Evolutionary conservation across 345 rosid species (phyloP).

Genomic region (Eucalyptus microcorys): DNA sequence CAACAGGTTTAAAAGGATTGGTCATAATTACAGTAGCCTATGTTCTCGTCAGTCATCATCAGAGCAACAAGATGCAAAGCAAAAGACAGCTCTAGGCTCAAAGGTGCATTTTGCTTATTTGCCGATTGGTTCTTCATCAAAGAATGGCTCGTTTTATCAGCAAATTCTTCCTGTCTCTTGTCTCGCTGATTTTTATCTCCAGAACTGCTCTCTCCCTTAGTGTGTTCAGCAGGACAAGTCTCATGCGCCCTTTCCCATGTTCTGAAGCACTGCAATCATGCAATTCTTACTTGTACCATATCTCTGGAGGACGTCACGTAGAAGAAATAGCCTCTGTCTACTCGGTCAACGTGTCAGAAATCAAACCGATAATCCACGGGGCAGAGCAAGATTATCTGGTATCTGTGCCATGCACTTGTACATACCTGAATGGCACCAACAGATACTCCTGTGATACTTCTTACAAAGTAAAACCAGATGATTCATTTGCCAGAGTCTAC

Average conservation of each 20-base stretch:
- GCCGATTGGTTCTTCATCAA: not conserved
- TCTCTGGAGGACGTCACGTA: not conserved
- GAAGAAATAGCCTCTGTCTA: constrained; percentile 23
- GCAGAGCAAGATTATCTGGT: constrained; percentile 20
- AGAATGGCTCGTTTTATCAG: not conserved
- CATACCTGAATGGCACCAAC: not conserved
- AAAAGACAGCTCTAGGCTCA: not conserved
- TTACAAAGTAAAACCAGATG: constrained; percentile 7
- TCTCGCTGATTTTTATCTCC: not conserved
- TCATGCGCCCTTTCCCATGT: not conserved
- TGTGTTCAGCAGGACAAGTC: not conserved
- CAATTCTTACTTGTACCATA: constrained; percentile 27
- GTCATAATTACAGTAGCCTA: not conserved
- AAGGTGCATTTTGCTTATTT: not conserved
- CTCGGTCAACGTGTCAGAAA: constrained; percentile 13
- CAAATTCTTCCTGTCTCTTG: not conserved
- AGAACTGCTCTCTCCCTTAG: not conserved
- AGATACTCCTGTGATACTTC: constrained; percentile 30
- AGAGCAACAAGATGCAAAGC: not conserved
- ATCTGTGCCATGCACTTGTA: constrained; percentile 35
- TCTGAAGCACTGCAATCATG: not conserved
- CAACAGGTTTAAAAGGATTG: not conserved
- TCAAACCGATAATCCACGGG: constrained; percentile 1
- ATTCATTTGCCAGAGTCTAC: constrained; percentile 20
- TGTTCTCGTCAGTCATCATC: not conserved